Evolutionary conservation across 768 basidiomycete genomes (phyloP).

Genomic region (Kwoniella dejecticola): DNA sequence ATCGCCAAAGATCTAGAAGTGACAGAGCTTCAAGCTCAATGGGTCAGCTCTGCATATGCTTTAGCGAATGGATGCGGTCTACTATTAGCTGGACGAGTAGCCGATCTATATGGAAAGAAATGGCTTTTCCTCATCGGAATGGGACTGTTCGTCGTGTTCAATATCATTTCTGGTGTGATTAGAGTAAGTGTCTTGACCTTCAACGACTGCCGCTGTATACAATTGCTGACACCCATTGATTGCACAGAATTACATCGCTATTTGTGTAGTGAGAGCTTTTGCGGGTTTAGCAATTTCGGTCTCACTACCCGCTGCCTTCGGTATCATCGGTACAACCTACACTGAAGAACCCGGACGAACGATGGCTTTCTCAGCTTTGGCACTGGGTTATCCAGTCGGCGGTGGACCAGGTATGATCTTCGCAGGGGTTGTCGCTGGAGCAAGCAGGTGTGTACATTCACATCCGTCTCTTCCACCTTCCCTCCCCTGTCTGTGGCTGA

Average conservation of each 20-base stretch:
- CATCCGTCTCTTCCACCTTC: background rate
- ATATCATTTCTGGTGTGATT: constrained; percentile 56
- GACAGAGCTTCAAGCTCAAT: constrained; percentile 25
- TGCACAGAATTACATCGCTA: constrained; percentile 21
- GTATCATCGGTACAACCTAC: constrained; percentile 34
- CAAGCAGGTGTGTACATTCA: constrained; percentile 9
- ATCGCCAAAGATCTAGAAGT: constrained; percentile 23
- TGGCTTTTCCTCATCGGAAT: constrained; percentile 68
- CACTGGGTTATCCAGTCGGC: constrained; percentile 78
- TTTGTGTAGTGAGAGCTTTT: constrained; percentile 41
- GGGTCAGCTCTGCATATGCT: constrained; percentile 28
- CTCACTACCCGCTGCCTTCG: constrained; percentile 32
- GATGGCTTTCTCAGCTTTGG: constrained; percentile 76
- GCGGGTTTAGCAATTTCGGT: constrained; percentile 35
- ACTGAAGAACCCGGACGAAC: constrained; percentile 60
- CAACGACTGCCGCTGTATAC: background rate
- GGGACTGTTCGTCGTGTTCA: constrained; percentile 61
- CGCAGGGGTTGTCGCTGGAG: constrained; percentile 63
- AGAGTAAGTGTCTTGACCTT: constrained; percentile 4
- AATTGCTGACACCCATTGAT: background rate
- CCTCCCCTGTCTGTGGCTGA: background rate
- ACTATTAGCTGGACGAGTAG: constrained; percentile 41
- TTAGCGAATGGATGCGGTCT: constrained; percentile 30
- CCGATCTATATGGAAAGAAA: constrained; percentile 66
- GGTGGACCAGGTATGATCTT: constrained; percentile 67